Percentiles rank a stretch among this genome's conserved stretches.
These are phyloP conservation scores for Xylaria palmicola DNA, from an alignment of 495 filamentous ascomycete genomes.

Conservation along the genomic window DNA sequence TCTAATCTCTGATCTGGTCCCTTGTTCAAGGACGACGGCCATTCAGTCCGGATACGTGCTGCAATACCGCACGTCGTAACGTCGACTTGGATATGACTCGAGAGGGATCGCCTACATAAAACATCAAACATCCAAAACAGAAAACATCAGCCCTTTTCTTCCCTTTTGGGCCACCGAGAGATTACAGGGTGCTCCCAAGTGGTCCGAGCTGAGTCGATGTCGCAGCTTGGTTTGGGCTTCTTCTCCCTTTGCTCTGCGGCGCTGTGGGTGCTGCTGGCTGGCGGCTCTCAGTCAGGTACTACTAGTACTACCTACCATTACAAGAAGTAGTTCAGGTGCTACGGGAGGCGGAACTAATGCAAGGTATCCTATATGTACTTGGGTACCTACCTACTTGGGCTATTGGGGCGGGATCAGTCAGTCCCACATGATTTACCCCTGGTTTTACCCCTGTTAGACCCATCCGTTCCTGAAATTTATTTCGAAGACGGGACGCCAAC, in stretches of 20 bases:
- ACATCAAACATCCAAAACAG: not conserved
- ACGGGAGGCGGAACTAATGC: not conserved
- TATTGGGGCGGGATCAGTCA: not conserved
- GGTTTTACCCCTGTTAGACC: constrained; percentile 9
- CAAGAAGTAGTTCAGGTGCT: too few species aligned
- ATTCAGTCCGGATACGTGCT: too few species aligned
- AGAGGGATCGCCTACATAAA: not conserved
- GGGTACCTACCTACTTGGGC: not conserved
- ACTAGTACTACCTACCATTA: too few species aligned
- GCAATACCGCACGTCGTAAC: not conserved
- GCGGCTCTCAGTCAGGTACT: too few species aligned
- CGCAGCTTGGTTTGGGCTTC: constrained; percentile 11
- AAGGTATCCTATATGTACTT: not conserved
- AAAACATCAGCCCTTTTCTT: constrained; percentile 3
- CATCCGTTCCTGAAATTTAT: constrained; percentile 10
- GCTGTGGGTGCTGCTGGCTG: too few species aligned
- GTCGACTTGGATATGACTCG: not conserved
- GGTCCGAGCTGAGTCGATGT: constrained; percentile 9
- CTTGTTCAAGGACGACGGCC: too few species aligned
- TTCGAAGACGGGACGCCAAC: not conserved
- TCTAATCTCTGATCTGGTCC: too few species aligned
- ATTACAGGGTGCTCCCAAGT: constrained; percentile 10
- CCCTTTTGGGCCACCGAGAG: constrained; percentile 1
- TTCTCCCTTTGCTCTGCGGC: not conserved
- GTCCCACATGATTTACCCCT: constrained; percentile 15